Conservation (phyloP, 148 eudicot genomes). For the Rhododendron ovatum region DNA sequence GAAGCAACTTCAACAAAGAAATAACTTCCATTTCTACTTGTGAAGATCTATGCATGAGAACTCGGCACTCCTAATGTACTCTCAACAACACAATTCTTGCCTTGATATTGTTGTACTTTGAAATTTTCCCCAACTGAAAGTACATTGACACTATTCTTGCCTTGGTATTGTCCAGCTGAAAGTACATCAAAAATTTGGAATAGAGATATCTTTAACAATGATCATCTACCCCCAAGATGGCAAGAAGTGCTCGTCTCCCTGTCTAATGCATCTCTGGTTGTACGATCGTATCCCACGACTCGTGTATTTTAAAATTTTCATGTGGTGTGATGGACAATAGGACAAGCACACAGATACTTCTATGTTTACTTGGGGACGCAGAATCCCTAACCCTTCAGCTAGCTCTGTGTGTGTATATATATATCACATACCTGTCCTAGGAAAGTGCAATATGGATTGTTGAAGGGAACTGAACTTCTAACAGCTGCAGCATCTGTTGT, state of each 20-base stretch:
- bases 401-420: background rate
- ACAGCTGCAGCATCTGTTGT: conserved; percentile 20
- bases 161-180: too few species aligned
- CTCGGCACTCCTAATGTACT: background rate
- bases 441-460: conserved; percentile 51
- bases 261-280: background rate
- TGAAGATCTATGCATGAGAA: background rate
- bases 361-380: background rate
- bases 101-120: too few species aligned
- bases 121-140: too few species aligned
- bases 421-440: conserved; percentile 54
- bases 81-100: background rate
- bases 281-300: background rate
- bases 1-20: background rate
- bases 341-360: background rate
- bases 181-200: too few species aligned
- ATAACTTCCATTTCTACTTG: background rate
- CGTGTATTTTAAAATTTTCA: background rate
- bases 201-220: too few species aligned
- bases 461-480: conserved; percentile 29
- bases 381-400: background rate
- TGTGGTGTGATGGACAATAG: background rate
- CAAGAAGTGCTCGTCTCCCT: background rate
- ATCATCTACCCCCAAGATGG: background rate
- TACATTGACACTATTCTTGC: background rate